Conservation (phyloP, 2,329 filamentous ascomycete genomes). For the Botrytis galanthina region DNA sequence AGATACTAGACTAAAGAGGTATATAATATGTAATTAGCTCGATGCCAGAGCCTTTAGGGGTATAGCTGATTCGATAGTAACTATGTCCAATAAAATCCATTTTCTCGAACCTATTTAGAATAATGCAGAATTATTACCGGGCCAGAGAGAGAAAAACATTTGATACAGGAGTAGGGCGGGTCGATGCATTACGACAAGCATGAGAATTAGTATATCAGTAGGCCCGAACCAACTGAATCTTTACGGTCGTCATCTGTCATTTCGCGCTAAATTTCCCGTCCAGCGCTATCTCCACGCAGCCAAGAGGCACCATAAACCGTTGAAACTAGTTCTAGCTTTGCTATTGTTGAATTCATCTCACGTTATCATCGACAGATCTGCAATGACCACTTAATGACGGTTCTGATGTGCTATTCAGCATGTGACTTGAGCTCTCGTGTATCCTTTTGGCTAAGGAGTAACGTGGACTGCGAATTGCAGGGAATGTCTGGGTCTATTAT, state of each 20-base stretch:
- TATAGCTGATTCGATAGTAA: too few relatives aligned
- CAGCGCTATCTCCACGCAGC: background rate
- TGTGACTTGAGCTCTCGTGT: background rate
- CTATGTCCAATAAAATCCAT: too few relatives aligned
- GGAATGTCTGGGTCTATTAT: too few relatives aligned
- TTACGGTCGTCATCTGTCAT: background rate
- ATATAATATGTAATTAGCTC: too few relatives aligned
- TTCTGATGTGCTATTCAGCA: background rate
- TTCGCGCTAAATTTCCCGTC: background rate
- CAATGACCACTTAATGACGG: background rate
- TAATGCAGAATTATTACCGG: background rate
- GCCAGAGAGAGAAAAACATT: fast-evolving
- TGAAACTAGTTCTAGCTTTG: background rate
- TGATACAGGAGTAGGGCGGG: fast-evolving
- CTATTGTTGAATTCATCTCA: background rate
- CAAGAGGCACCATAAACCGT: background rate
- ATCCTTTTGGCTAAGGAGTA: too few relatives aligned
- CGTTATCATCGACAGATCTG: background rate
- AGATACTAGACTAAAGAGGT: too few relatives aligned
- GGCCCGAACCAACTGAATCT: background rate
- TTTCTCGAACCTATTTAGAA: background rate
- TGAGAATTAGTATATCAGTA: background rate
- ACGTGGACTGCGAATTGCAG: too few relatives aligned
- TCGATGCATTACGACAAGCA: background rate
- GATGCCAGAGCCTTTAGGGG: too few relatives aligned